Conservation (phyloP, 192 early-diverging fungal species). For the Coemansia sp. region DNA sequence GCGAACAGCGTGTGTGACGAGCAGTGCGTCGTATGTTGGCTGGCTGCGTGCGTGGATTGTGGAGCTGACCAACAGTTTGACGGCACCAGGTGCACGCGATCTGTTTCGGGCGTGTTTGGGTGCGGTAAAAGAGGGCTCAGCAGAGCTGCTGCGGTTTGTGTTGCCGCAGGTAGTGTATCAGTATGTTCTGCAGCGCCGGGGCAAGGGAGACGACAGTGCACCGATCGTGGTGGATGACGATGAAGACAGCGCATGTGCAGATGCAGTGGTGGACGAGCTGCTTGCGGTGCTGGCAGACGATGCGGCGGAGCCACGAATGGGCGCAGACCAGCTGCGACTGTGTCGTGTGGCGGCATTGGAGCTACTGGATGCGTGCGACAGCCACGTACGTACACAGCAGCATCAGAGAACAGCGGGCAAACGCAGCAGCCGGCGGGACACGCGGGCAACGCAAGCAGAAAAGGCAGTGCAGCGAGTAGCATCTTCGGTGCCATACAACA, state of each 20-base stretch:
- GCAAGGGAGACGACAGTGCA: background rate
- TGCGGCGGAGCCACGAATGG: slow-evolving; percentile 6
- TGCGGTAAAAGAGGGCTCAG: slow-evolving; percentile 38
- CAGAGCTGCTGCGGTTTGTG: slow-evolving; percentile 35
- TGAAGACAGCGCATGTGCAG: slow-evolving; percentile 14
- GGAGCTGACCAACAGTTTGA: slow-evolving; percentile 26
- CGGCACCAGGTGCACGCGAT: slow-evolving; percentile 4
- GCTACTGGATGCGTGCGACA: slow-evolving; percentile 35
- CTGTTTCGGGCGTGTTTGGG: slow-evolving; percentile 43
- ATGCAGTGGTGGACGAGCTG: slow-evolving; percentile 20
- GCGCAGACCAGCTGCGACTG: slow-evolving; percentile 34
- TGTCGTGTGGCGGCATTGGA: slow-evolving; percentile 41
- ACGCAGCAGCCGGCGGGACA: slow-evolving; percentile 30
- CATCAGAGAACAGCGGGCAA: slow-evolving; percentile 15
- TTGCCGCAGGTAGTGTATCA: slow-evolving; percentile 41
- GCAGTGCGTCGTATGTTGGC: slow-evolving; percentile 11
- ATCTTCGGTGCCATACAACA: slow-evolving; percentile 11
- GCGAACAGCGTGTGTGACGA: slow-evolving; percentile 23
- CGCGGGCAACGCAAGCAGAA: slow-evolving; percentile 27
- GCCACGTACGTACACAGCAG: slow-evolving; percentile 35
- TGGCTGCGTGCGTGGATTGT: slow-evolving; percentile 46
- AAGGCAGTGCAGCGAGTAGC: slow-evolving; percentile 20
- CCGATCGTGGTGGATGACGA: slow-evolving; percentile 35
- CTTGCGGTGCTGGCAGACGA: slow-evolving; percentile 27
- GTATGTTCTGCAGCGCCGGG: slow-evolving; percentile 17